Evolutionary conservation across 148 eudicot genomes (phyloP).

Genomic region (Vaccinium macrocarpon): DNA sequence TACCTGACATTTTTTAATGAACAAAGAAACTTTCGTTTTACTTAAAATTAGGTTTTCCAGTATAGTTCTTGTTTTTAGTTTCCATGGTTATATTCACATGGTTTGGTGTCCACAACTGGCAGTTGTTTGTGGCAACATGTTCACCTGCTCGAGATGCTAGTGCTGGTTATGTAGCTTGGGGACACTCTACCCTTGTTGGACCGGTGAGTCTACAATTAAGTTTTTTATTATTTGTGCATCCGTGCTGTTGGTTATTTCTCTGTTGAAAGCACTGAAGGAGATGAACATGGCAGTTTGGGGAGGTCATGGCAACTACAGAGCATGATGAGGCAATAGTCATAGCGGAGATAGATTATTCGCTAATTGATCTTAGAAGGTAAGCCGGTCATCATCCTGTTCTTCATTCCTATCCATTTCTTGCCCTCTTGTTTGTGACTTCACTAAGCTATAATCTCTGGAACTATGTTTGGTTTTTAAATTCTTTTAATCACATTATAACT

Average conservation of each 20-base stretch:
- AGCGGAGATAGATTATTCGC: slow-evolving; percentile 71
- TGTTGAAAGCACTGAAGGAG: not conserved
- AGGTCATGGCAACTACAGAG: slow-evolving; percentile 73
- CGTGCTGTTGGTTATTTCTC: not conserved
- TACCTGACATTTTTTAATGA: slow-evolving; percentile 1
- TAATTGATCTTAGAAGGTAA: slow-evolving; percentile 71
- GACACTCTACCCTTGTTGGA: slow-evolving; percentile 85
- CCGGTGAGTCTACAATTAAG: slow-evolving; percentile 54
- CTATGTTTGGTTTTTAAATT: not conserved
- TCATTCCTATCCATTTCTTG: not conserved
- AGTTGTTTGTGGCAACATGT: slow-evolving; percentile 88
- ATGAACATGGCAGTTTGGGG: slow-evolving; percentile 65
- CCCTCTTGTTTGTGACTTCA: not conserved
- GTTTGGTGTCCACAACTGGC: slow-evolving; percentile 16
- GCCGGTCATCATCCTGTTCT: not conserved
- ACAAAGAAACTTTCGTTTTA: not conserved
- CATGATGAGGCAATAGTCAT: slow-evolving; percentile 68
- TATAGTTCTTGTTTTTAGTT: not conserved
- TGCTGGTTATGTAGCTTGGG: slow-evolving; percentile 94
- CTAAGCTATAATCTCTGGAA: not conserved
- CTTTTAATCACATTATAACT: not conserved
- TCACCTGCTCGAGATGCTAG: slow-evolving; percentile 80
- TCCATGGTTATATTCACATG: not conserved
- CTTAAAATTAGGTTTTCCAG: not conserved
- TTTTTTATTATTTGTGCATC: not conserved